Evolutionary conservation across 2,329 filamentous ascomycete species (phyloP), one percentile per base, ranked within the genome.

Genomic region (Trichoderma lentiforme): DNA sequence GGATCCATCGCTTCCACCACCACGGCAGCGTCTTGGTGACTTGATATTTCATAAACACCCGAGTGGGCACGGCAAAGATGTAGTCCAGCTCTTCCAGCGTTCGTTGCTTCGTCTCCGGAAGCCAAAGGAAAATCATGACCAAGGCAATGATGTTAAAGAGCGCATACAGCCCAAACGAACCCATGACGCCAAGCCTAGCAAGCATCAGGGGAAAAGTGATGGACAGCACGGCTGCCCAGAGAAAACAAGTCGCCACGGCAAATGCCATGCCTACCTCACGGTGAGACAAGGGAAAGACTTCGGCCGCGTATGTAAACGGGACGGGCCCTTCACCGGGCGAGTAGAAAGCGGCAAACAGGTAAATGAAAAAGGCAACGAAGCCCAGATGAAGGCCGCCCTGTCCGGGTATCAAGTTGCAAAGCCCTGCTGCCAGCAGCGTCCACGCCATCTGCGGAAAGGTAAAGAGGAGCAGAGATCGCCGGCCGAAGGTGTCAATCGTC

Each of bases 261-360:
- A 87, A 92, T 0, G 86, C 87, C 91, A 93, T 93, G 71, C 91
- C 91, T 28, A 92, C 85, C 77, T 93, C 91, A 76, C 91, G 86
- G 78, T 93, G 90, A 1, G 89, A 91, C 0, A 92, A 85, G 0
- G 91, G 91, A 78, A 91, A 93, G 2, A 92, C 89, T 78, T 93
- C 91, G 56, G 91, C 90, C 6, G 86, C 87, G 80, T 92, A 92
- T 0, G 89, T 88, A 77, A 90, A 92, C 0, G 90, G 90, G 8
- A 92, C 90, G 5, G 88, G 88, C 0, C 89, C 91, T 80, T 93
- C 91, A 3, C 84, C 84, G 2, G 84, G 84, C 3, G 83, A 84
- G 73, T 86, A 86, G 74, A 86, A 84, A 21, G 83, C 85, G 1
- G 84, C 84, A 71, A 88, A 89, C 2, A 89, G 79, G 77, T 87